These are phyloP conservation scores for Chloris gayana DNA, from an alignment of 176 grass and related monocot species.

Conservation along the genomic window DNA sequence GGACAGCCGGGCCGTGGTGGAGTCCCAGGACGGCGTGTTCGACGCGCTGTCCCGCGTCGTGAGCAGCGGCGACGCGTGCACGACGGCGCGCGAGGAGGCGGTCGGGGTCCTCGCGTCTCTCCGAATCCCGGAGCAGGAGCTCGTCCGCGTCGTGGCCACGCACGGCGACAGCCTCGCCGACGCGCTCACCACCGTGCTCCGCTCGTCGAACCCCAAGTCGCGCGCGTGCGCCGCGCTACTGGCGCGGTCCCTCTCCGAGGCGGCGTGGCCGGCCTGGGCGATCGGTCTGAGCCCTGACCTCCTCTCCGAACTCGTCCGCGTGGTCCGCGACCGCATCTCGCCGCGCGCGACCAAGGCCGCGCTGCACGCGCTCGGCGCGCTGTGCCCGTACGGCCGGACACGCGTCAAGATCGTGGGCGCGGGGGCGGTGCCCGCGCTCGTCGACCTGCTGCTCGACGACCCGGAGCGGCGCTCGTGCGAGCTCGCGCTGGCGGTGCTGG, in stretches of 20 bases:
- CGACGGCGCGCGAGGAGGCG: constrained; percentile 62
- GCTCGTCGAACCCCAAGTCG: constrained; percentile 52
- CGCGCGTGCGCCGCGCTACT: constrained; percentile 56
- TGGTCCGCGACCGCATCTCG: constrained; percentile 58
- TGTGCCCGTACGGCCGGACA: constrained; percentile 63
- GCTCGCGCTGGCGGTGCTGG: constrained; percentile 62
- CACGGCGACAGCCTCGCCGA: constrained; percentile 49
- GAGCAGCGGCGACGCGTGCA: constrained; percentile 11
- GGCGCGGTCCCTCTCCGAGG: constrained; percentile 52
- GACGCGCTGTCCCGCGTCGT: constrained; percentile 43
- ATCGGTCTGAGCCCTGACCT: constrained; percentile 48
- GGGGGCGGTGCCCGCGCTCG: constrained; percentile 52
- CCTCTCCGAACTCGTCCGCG: constrained; percentile 61
- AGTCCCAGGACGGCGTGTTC: constrained; percentile 49
- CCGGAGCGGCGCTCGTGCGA: constrained; percentile 68
- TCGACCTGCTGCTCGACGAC: constrained; percentile 72
- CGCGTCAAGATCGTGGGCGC: constrained; percentile 67
- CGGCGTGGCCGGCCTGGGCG: constrained; percentile 47
- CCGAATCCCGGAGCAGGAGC: constrained; percentile 60
- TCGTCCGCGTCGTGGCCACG: constrained; percentile 42
- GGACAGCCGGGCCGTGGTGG: constrained; percentile 34
- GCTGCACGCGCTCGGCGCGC: constrained; percentile 52
- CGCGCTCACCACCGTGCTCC: constrained; percentile 60
- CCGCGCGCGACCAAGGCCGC: constrained; percentile 57
- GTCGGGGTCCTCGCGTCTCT: constrained; percentile 68